Evolutionary conservation across 306 rosid species (phyloP).

Genomic region (Trichosanthes truncata): DNA sequence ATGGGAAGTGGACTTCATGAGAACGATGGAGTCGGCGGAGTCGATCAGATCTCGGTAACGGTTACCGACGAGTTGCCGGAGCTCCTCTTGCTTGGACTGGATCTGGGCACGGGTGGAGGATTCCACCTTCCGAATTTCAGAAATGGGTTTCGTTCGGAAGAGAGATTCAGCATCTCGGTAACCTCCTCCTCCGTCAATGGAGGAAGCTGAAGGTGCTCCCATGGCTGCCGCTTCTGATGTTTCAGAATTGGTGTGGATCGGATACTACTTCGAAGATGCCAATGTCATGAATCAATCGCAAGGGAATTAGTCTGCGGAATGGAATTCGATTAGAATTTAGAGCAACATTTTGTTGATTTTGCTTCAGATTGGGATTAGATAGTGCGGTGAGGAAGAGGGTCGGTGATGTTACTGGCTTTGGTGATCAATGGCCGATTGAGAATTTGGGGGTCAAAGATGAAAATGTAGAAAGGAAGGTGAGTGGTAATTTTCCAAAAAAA

Average conservation of each 20-base stretch:
- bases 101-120: slow-evolving; percentile 57
- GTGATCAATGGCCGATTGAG: not conserved
- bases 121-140: slow-evolving; percentile 85
- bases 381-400: not conserved
- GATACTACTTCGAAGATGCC: not conserved
- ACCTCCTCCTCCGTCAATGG: slow-evolving; percentile 16
- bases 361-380: not conserved
- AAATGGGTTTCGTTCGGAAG: slow-evolving; percentile 62
- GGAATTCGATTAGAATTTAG: not conserved
- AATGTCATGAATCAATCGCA: not conserved
- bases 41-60: slow-evolving; percentile 96
- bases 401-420: not conserved
- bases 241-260: not conserved
- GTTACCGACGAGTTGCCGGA: slow-evolving; percentile 89
- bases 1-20: slow-evolving; percentile 56
- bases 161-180: slow-evolving; percentile 71
- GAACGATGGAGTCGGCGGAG: slow-evolving; percentile 89
- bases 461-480: not conserved
- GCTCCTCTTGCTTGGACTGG: slow-evolving; percentile 93
- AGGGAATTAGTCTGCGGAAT: not conserved
- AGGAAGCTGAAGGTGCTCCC: slow-evolving; percentile 17
- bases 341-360: not conserved
- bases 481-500: not conserved
- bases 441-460: not conserved
- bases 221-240: slow-evolving; percentile 4